These are phyloP conservation scores for Scytalidium lignicola DNA, from an alignment of 2,329 filamentous ascomycete genomes.

Conservation along the genomic window DNA sequence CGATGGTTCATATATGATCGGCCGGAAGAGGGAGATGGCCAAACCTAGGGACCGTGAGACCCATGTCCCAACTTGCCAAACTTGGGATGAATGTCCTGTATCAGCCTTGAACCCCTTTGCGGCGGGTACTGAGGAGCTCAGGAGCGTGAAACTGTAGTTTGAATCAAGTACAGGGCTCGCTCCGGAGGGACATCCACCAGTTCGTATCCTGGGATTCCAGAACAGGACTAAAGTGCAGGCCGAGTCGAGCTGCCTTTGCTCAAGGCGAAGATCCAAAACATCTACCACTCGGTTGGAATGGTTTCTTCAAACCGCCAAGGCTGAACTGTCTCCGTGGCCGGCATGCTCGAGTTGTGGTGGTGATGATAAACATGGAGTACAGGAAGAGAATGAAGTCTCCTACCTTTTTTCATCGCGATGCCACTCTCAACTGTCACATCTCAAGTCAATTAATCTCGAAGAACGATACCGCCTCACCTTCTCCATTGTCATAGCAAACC, in stretches of 20 bases:
- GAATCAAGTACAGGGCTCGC: background rate
- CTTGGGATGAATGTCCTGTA: background rate
- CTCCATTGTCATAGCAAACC: no score
- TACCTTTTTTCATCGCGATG: no score
- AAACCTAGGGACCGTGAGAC: background rate
- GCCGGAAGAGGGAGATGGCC: background rate
- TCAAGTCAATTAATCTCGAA: no score
- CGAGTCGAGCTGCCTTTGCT: background rate
- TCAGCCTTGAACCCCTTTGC: background rate
- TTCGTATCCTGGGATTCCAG: background rate
- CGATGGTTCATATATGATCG: background rate
- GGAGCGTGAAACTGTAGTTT: background rate
- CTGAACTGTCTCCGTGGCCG: background rate
- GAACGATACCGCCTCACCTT: no score
- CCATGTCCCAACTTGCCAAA: background rate
- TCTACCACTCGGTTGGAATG: background rate
- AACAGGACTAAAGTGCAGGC: background rate
- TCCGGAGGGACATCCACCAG: background rate
- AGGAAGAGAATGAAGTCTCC: no score
- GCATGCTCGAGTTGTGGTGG: background rate
- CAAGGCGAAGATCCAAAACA: background rate
- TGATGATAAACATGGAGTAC: no score
- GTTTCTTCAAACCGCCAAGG: background rate
- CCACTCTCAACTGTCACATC: no score
- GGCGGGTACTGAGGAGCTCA: background rate